A percentile compares a stretch with the other conserved stretches of the same genome.
These are phyloP conservation scores for Saccharomycopsis oosterbeekiorum DNA, from an alignment of 805 yeast genomes.

Conservation along the genomic window DNA sequence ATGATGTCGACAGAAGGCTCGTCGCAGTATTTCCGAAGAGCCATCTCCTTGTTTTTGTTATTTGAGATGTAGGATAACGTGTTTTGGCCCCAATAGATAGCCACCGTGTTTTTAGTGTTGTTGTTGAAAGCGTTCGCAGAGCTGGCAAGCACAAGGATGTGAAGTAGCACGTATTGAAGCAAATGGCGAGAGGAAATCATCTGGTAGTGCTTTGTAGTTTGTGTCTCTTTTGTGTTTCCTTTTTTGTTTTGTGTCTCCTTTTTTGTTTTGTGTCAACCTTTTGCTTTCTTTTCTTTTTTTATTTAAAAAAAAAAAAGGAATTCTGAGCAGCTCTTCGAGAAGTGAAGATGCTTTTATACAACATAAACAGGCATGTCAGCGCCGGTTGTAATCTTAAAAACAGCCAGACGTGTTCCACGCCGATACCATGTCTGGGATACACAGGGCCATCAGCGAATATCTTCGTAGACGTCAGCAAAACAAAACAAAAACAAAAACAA, in stretches of 20 bases:
- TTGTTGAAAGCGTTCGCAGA: not conserved
- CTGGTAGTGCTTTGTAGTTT: not conserved
- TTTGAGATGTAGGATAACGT: conserved; percentile 48
- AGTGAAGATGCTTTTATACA: not conserved
- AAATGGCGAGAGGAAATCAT: not conserved
- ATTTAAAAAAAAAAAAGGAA: no score
- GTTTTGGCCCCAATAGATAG: conserved; percentile 84
- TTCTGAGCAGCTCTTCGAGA: not conserved
- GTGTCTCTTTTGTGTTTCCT: no score
- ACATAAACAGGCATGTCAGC: not conserved
- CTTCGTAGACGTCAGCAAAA: not conserved
- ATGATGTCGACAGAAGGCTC: conserved; percentile 62
- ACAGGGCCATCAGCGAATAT: no score
- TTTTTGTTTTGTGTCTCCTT: not conserved
- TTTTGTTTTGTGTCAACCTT: not conserved
- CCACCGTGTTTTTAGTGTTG: conserved; percentile 38
- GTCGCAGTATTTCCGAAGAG: conserved; percentile 51
- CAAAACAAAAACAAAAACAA: not conserved
- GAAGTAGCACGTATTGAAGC: not conserved
- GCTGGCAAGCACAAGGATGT: not conserved
- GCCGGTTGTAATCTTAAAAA: no score
- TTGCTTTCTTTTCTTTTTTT: no score
- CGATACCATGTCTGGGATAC: no score
- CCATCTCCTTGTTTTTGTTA: conserved; percentile 26
- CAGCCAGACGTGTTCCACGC: no score